Base-by-base conservation (phyloP, 305 asterid species). In the Solanum hybrid region DNA sequence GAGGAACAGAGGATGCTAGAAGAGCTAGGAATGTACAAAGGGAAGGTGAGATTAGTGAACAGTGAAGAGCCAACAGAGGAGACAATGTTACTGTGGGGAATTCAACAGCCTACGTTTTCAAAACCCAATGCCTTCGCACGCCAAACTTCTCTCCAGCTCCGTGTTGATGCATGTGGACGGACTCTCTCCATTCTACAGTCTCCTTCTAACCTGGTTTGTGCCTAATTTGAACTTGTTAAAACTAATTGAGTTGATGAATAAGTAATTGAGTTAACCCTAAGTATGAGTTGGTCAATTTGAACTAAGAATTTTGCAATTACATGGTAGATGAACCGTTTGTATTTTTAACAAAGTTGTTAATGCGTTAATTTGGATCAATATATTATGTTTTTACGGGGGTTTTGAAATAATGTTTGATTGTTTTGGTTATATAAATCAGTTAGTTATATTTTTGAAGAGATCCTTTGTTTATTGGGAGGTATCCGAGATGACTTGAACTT, bases 31-130 rank as follows among this genome's bases (percentile, higher is more conserved):
- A 91, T 91, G 7, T 97, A 94, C 91, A 91, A 85, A 40, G 98
- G 97, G 34, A 91, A 92, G 90, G 96, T 93, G n/a, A 92, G 91
- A 88, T 20, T 96, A 13, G 93, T 97, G 32, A 90, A 89, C 56
- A 92, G 91, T 46, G 92, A 92, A 64, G 92, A 88, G n/a, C 90
- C 91, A 31, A 27, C 88, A 86, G 99, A 95, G 87, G 98, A 97
- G 89, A 96, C 94, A 37, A 95, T 96, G 96, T 92, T 97, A 76
- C 93, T 97, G 4, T 96, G 99, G 99, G 98, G 94, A 89, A 92
- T 96, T 86, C 98, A 97, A 88, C 99, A 97, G 91, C 99, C 98
- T 3, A 94, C 93, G 86, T 91, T 91, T 93, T 93, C 98, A 6
- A 95, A 95, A 87, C 92, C 94, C 92, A 97, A 97, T 89, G 96